Conservation (phyloP, 2,329 filamentous ascomycete species). For the Metarhizium guizhouense region DNA sequence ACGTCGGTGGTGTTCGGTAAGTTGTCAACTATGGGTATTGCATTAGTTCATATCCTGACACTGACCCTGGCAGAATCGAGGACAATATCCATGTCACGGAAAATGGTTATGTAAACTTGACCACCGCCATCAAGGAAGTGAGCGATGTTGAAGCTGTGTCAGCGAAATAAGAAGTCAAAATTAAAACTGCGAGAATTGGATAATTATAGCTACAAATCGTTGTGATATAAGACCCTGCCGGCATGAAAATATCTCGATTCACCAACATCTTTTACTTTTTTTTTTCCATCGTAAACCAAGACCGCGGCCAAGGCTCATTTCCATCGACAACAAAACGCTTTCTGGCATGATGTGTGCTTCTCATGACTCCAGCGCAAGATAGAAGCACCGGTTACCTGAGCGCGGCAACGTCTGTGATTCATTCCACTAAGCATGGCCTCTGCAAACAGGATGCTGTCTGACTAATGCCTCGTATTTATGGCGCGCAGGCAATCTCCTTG, state of each 20-base stretch:
- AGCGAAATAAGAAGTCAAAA: constrained; percentile 3
- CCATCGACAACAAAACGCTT: neutral
- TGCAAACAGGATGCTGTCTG: too few relatives aligned
- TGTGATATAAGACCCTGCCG: neutral
- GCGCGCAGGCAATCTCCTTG: neutral
- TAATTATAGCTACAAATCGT: neutral
- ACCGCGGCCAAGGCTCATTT: neutral
- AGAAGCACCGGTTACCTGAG: too few relatives aligned
- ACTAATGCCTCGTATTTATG: neutral
- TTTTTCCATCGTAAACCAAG: neutral
- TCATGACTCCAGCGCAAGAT: too few relatives aligned
- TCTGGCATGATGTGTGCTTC: too few relatives aligned
- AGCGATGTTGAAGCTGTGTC: constrained; percentile 45
- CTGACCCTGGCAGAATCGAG: constrained; percentile 39
- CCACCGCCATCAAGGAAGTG: constrained; percentile 60
- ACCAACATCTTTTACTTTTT: neutral
- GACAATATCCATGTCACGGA: constrained; percentile 67
- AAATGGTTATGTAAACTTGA: constrained; percentile 62
- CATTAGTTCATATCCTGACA: neutral
- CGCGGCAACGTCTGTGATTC: too few relatives aligned
- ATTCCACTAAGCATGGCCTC: too few relatives aligned
- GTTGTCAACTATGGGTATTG: constrained; percentile 13
- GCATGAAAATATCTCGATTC: neutral
- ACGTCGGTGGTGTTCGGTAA: constrained; percentile 64
- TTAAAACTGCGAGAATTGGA: neutral